Conservation (phyloP, 2,329 filamentous ascomycete species). For the Moelleriella libera region DNA sequence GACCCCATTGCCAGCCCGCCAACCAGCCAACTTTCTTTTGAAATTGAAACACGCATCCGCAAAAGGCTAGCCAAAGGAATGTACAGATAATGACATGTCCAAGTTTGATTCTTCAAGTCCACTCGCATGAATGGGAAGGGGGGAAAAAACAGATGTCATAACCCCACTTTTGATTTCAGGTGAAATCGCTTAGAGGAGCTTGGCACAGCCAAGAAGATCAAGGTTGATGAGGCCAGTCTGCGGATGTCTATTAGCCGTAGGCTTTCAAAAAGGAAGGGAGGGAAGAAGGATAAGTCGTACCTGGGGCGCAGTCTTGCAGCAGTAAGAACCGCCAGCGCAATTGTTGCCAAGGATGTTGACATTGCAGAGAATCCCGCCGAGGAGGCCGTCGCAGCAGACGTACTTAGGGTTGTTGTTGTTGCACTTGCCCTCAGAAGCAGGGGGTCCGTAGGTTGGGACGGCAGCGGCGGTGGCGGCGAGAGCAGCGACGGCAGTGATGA, state of each 20-base stretch:
- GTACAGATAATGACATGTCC: no score
- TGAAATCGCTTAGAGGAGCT: not conserved
- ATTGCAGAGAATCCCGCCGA: conserved; percentile 1
- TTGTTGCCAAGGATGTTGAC: not conserved
- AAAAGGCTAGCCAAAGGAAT: no score
- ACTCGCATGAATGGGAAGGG: no score
- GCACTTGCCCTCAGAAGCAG: not conserved
- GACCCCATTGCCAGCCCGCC: no score
- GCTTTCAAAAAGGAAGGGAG: not conserved
- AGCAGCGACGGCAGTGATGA: not conserved
- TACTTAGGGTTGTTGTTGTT: not conserved
- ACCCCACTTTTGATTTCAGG: no score
- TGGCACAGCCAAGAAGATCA: not conserved
- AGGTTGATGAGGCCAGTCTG: conserved; percentile 3
- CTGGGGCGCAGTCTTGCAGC: conserved; percentile 2
- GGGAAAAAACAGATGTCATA: no score
- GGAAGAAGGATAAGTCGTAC: not conserved
- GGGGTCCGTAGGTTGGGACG: not conserved
- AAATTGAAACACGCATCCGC: no score
- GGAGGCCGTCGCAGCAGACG: conserved; percentile 1
- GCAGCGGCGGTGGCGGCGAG: conserved; percentile 2
- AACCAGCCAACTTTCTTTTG: no score
- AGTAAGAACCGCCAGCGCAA: conserved; percentile 1
- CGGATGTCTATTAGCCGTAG: not conserved
- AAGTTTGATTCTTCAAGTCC: no score